Conservation (phyloP, 75 land plant species). For the Gnetum montanum region DNA sequence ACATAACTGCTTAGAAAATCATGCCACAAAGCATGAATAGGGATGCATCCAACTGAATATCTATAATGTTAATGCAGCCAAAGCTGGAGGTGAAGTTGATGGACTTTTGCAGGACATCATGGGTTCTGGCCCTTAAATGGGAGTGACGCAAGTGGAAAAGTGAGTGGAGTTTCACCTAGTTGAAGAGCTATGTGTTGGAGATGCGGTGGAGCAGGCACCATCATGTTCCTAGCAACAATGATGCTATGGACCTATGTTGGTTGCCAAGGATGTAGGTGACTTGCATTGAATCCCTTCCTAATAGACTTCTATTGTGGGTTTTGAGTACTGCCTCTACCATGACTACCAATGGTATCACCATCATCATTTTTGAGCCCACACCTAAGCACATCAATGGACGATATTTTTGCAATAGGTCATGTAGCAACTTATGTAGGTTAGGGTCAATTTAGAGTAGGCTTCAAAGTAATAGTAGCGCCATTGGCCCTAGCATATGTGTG, state of each 20-base stretch:
- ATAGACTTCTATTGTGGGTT: background rate
- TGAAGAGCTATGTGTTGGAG: background rate
- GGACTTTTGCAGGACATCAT: too few relatives aligned
- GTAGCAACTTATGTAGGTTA: background rate
- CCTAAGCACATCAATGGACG: background rate
- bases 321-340: slow-evolving; percentile 1
- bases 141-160: too few relatives aligned
- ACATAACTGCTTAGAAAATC: too few relatives aligned
- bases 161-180: too few relatives aligned
- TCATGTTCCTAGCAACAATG: background rate
- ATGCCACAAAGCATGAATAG: too few relatives aligned
- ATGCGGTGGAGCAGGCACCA: background rate
- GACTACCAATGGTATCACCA: background rate
- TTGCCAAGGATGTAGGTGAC: background rate
- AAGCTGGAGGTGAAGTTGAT: too few relatives aligned
- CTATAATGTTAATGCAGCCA: too few relatives aligned
- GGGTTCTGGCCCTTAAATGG: too few relatives aligned
- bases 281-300: background rate
- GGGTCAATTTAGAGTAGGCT: background rate
- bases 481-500: too few relatives aligned
- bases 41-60: too few relatives aligned
- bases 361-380: background rate
- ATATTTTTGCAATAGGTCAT: background rate
- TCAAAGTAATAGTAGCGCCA: background rate
- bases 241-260: background rate